Evolutionary conservation across 2,329 filamentous ascomycete genomes (phyloP).

Genomic region (Talaromyces sp.): DNA sequence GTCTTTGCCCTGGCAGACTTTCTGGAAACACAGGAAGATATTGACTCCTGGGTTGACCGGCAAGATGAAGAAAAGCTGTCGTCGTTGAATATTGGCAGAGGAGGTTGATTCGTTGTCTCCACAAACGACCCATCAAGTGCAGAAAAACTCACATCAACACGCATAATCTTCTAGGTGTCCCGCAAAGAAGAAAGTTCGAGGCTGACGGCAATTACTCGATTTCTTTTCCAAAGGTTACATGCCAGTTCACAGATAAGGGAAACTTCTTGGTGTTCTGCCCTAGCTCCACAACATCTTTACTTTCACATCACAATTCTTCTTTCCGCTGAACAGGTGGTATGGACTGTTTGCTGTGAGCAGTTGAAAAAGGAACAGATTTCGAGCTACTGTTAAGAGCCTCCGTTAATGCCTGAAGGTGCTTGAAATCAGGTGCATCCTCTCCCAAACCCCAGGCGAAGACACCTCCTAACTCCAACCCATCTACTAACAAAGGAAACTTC

Average conservation of each 20-base stretch:
- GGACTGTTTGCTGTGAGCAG: neutral
- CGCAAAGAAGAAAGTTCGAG: neutral
- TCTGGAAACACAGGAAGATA: slow-evolving; percentile 9
- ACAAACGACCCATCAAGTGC: neutral
- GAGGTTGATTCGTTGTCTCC: neutral
- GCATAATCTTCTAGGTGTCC: neutral
- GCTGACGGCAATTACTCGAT: neutral
- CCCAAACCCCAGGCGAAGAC: slow-evolving; percentile 57
- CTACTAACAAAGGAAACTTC: slow-evolving; percentile 51
- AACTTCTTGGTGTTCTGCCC: neutral
- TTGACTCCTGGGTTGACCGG: slow-evolving; percentile 11
- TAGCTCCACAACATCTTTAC: neutral
- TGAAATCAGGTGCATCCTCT: slow-evolving; percentile 44
- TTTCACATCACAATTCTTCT: slow-evolving; percentile 10
- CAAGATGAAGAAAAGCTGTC: slow-evolving; percentile 1
- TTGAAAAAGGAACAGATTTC: neutral
- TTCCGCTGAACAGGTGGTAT: neutral
- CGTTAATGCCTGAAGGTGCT: slow-evolving; percentile 37
- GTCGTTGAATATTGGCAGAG: neutral
- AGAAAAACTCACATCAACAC: neutral
- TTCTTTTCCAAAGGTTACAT: neutral
- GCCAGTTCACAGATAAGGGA: neutral
- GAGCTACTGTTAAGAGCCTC: slow-evolving; percentile 2
- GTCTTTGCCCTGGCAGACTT: slow-evolving; percentile 20
- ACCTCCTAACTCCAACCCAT: slow-evolving; percentile 47